Conservation (phyloP, 2,329 filamentous ascomycete species). For the Aspergillus tubingensis region DNA sequence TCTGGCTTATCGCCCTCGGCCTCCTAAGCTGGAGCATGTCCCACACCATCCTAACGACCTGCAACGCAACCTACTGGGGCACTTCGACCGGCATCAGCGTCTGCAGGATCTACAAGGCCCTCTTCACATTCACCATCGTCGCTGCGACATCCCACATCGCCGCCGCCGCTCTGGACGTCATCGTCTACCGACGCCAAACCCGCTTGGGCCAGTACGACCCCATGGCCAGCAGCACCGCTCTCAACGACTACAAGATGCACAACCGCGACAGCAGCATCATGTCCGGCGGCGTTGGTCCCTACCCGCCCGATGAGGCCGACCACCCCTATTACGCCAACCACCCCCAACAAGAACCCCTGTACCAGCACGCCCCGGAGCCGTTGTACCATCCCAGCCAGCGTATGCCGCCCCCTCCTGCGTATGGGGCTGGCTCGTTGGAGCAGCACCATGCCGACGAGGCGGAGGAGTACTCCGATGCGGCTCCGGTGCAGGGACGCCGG, state of each 20-base stretch:
- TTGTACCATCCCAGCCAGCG: background rate
- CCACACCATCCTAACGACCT: constrained; percentile 55
- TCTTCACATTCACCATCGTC: constrained; percentile 58
- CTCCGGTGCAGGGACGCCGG: constrained; percentile 22
- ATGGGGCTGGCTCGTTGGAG: constrained; percentile 13
- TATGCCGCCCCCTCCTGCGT: constrained; percentile 2
- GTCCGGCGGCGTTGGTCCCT: constrained; percentile 15
- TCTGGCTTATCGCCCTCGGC: constrained; percentile 56
- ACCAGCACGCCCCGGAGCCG: background rate
- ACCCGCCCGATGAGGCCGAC: constrained; percentile 10
- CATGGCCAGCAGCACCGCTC: constrained; percentile 38
- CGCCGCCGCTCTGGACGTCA: constrained; percentile 53
- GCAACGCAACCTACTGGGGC: constrained; percentile 55
- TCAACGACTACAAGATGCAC: constrained; percentile 42
- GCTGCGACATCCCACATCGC: constrained; percentile 51
- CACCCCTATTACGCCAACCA: constrained; percentile 10
- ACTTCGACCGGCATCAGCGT: constrained; percentile 57
- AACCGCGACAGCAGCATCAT: constrained; percentile 25
- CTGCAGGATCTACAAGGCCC: constrained; percentile 60
- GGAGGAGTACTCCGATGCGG: constrained; percentile 32
- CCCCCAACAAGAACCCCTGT: background rate
- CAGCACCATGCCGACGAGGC: constrained; percentile 29
- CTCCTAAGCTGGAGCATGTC: constrained; percentile 58
- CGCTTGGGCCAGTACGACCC: constrained; percentile 52
- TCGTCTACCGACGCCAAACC: constrained; percentile 49